Base-by-base conservation (phyloP, 2,329 filamentous ascomycete species). In the Fusarium nisikadoi region DNA sequence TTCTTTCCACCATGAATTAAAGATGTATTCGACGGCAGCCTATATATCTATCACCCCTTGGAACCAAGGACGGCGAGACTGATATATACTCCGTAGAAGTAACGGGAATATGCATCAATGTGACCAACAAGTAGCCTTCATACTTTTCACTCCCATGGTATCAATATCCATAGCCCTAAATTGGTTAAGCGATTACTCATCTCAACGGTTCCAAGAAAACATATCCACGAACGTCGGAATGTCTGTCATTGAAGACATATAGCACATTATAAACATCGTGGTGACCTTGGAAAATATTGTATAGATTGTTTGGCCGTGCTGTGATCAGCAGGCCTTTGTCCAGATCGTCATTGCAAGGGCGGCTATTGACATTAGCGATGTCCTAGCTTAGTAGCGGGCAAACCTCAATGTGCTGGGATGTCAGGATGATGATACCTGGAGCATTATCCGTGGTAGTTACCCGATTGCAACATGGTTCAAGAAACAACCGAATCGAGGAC, bases 331-430 rank as follows among this genome's bases (percentile, higher is more conserved):
- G 36, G 45, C 35, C 23, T 53, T 56, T 45, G 35, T 45, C 69
- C 35, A 53, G 65, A 67, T 72, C 50, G 68, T 73, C 68, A 62
- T 64, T 66, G 46, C 39, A 75, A 72, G 70, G 65, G 63, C 58
- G 58, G 53, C 56, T 46, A 62, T 59, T 66, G 52, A 63, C 57
- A 49, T 62, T 49, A 46, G 50, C 20, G 62, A 62, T 41, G 55
- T 55, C 46, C 39, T 43, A 46, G 67, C 27, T 49, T 49, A 49
- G 53, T 55, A 65, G 55, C 38, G 52, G 67, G n/a, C 38, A 43
- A 31, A 60, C 60, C 56, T 66, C 49, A 43, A 62, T 33, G 23
- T 35, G 52, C 41, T 46, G 46, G 46, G 45, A 52, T 43, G 43
- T 16, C 23, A 46, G 49, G 36, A 41, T 42, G 27, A 31, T 25